Evolutionary conservation across 2,329 filamentous ascomycete species (phyloP), one percentile per base, ranked within the genome.

Genomic region (Tolypocladium pustulatum): DNA sequence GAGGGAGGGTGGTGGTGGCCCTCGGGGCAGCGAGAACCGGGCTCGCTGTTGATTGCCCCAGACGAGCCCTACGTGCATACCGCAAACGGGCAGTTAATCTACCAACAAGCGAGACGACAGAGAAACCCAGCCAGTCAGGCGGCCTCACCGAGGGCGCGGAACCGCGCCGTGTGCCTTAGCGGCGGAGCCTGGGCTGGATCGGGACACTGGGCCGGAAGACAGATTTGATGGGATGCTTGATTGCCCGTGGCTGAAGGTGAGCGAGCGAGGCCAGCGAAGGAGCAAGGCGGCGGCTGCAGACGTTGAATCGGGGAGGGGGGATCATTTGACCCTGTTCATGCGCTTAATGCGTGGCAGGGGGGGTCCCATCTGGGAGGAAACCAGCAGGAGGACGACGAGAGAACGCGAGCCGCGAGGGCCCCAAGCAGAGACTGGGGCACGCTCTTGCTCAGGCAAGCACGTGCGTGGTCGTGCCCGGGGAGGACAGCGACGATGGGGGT

Each of bases 111-210:
- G 25, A 30, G 46, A 30, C 5, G 13, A 8, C 25, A 22, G 20
- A 3, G 20, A 41, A 3, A 41, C 40, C 17, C 40, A 32, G 51
- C 53, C 15, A 27, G 27, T 60, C 55, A 57, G 56, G 61, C 67
- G 66, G 66, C 61, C 61, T 67, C 62, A 67, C 67, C 67, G 67
- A 68, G 64, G 65, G 65, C 62, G 66, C 65, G 65, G 63, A 67
- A 66, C 61, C 58, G 64, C 66, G 66, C 67, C 65, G 62, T 63
- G 62, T 64, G 62, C 54, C 63, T 61, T 61, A 59, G 61, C 56
- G 60, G 55, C 54, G 49, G 49, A 30, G 13, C 22, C 22, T 17
- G 38, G 34, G 53, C 53, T 53, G 49, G 27, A 52, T 52, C 49
- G 49, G 49, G 49, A 13, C 9, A n/a, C 15, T n/a, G 27, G 17